Base-by-base conservation (phyloP, 1,284 basidiomycete genomes). In the Sanghuangporus weigelae region DNA sequence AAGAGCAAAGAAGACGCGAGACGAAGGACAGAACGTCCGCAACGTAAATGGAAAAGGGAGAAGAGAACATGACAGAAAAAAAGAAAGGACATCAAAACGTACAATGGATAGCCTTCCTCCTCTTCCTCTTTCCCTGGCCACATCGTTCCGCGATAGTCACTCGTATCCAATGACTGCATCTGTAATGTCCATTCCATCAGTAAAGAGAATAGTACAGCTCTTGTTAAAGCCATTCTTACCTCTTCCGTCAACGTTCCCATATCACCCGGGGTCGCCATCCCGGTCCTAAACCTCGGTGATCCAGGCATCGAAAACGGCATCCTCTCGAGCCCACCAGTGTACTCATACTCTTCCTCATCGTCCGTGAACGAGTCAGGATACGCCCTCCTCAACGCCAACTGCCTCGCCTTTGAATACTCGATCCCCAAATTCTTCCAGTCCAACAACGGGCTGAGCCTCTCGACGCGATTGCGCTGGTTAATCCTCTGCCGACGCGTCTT, bases 391-490 rank as follows among this genome's bases (percentile, higher is more conserved):
- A 99, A 81, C 31, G 95, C 95, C 62, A 98, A 81, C 77, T 97
- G 95, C 57, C 96, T 81, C 42, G 94, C 92, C 80, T 98, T 99
- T 73, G 90, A 90, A 76, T 99, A 99, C 76, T 99, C 96, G 68
- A 98, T 86, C 4, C 96, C 96, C 31, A 99, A 79, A 70, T 95
- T 94, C 81, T 99, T 99, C 96, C 96, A 98, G 76, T 99, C 96
- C 65, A 99, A 81, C 62, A 99, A 76, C 51, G 96, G 96, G 57
- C 87, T 90, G 4, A 98, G 81, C 42, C 95, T 86, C 76, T 99
- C 96, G 63, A 98, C 96, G 60, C 96, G 88, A 80, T 98, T 99
- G 54, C 96, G 90, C 79, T 98, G 95, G 78, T 98, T 98, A 77
- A 98, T 98, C 60, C 96, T 86, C 77, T 98, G 96, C 63, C 96